A percentile compares a stretch with the other conserved stretches of the same genome.
phyloP scores from a whole-genome alignment of 805 yeast species.

The Candida morakotiae region DNA sequence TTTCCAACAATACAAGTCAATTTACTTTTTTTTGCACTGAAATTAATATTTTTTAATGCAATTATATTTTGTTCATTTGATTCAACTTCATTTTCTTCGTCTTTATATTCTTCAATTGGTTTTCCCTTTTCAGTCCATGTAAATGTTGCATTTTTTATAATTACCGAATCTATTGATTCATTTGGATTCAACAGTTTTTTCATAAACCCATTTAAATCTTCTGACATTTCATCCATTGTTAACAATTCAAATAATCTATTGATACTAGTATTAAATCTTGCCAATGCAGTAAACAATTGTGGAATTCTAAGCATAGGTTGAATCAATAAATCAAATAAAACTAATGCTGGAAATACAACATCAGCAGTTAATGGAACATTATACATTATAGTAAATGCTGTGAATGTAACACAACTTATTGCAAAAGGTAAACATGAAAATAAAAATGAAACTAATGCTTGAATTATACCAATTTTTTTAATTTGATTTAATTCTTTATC shows the following conservation, averaged over 20 bases:
- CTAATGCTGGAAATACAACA: conserved; percentile 35
- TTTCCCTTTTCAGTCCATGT: conserved; percentile 31
- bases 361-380: conserved; percentile 30
- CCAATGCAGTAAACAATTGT: conserved; percentile 19
- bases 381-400: conserved; percentile 19
- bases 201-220: conserved; percentile 17
- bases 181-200: conserved; percentile 4
- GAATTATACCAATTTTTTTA: conserved; percentile 27
- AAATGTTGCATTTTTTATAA: conserved; percentile 26
- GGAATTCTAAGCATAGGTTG: conserved; percentile 34
- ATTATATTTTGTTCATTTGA: conserved; percentile 13
- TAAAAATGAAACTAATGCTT: conserved; percentile 26
- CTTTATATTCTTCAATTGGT: conserved; percentile 9
- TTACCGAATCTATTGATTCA: conserved; percentile 15
- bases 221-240: conserved; percentile 29
- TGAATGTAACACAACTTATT: conserved; percentile 29
- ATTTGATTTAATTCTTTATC: conserved; percentile 26
- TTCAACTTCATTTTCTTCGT: conserved; percentile 16
- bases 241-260: conserved; percentile 29
- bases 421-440: conserved; percentile 37
- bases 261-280: conserved; percentile 28
- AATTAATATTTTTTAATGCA: conserved; percentile 29
- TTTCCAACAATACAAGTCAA: conserved; percentile 38
- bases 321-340: conserved; percentile 31
- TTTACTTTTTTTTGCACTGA: conserved; percentile 29